phyloP scores from a whole-genome alignment of 2,329 filamentous ascomycete species.

The Neophaeococcomyces aloes region DNA sequence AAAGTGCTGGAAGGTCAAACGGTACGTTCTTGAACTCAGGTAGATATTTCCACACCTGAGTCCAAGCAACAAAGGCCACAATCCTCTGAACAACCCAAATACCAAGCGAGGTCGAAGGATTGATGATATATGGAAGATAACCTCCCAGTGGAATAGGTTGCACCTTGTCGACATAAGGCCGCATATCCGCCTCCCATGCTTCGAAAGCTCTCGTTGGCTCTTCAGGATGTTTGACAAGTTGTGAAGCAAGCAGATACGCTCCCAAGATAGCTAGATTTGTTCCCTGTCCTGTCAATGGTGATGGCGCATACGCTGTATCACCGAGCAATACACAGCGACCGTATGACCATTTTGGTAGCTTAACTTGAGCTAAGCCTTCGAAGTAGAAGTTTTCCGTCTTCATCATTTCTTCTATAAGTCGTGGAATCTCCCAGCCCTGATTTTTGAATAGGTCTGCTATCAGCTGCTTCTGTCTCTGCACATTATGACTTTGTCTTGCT shows the following conservation, averaged over 20 bases:
- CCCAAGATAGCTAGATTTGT: slow-evolving; percentile 29
- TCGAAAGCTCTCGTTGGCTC: slow-evolving; percentile 8
- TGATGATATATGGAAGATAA: slow-evolving; percentile 13
- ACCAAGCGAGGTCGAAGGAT: slow-evolving; percentile 17
- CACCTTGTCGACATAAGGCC: slow-evolving; percentile 11
- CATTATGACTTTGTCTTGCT: slow-evolving; percentile 5
- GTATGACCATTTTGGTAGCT: slow-evolving; percentile 28
- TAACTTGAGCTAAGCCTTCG: slow-evolving; percentile 30
- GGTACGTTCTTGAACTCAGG: slow-evolving; percentile 27
- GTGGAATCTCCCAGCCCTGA: slow-evolving; percentile 30
- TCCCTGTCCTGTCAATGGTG: slow-evolving; percentile 27
- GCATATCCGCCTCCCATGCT: slow-evolving; percentile 11
- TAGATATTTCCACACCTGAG: slow-evolving; percentile 32
- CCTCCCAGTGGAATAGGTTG: slow-evolving; percentile 13
- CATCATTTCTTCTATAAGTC: slow-evolving; percentile 31
- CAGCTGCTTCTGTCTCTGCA: slow-evolving; percentile 24
- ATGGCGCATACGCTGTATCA: slow-evolving; percentile 36
- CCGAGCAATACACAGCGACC: slow-evolving; percentile 34
- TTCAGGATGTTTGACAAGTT: slow-evolving; percentile 21
- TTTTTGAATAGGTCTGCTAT: slow-evolving; percentile 24
- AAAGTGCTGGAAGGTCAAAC: slow-evolving; percentile 1
- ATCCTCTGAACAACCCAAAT: slow-evolving; percentile 20
- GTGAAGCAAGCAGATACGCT: slow-evolving; percentile 49
- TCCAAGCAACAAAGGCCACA: slow-evolving; percentile 37
- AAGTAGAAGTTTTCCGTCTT: slow-evolving; percentile 36